Percentiles rank a stretch among this genome's conserved stretches.
These are phyloP conservation scores for Talaromyces funiculosus DNA, from an alignment of 2,329 filamentous ascomycete genomes.

Conservation along the genomic window DNA sequence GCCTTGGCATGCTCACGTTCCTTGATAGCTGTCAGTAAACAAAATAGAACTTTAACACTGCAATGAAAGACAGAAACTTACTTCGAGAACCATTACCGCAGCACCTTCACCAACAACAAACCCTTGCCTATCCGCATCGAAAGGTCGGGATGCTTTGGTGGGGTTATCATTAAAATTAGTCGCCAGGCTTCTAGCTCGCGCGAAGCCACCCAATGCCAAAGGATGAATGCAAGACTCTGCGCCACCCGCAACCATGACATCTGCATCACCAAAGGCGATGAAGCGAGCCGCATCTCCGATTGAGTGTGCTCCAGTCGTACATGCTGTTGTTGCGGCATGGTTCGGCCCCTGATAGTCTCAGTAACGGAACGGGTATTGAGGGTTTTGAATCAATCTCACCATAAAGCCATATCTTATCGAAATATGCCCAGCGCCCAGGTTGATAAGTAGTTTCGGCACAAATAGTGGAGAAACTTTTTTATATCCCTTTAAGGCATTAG, in stretches of 20 bases:
- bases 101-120: constrained; percentile 94
- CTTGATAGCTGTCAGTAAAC: constrained; percentile 27
- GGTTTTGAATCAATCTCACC: constrained; percentile 29
- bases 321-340: constrained; percentile 87
- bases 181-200: constrained; percentile 76
- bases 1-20: constrained; percentile 80
- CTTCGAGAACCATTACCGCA: constrained; percentile 78
- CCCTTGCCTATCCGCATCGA: constrained; percentile 71
- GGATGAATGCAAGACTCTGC: constrained; percentile 95
- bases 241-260: constrained; percentile 95
- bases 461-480: constrained; percentile 90
- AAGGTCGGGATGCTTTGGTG: constrained; percentile 69
- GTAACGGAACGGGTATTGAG: background rate
- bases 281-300: constrained; percentile 91
- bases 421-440: constrained; percentile 88
- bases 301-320: constrained; percentile 91
- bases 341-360: constrained; percentile 65
- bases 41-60: background rate
- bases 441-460: constrained; percentile 87
- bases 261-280: constrained; percentile 82
- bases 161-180: constrained; percentile 74
- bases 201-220: constrained; percentile 85
- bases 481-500: constrained; percentile 60
- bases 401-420: constrained; percentile 86
- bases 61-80: constrained; percentile 21